A percentile compares a stretch with the other conserved stretches of the same genome.
Conservation (phyloP, 2,329 filamentous ascomycete genomes). For the Aspergillus sp. region DNA sequence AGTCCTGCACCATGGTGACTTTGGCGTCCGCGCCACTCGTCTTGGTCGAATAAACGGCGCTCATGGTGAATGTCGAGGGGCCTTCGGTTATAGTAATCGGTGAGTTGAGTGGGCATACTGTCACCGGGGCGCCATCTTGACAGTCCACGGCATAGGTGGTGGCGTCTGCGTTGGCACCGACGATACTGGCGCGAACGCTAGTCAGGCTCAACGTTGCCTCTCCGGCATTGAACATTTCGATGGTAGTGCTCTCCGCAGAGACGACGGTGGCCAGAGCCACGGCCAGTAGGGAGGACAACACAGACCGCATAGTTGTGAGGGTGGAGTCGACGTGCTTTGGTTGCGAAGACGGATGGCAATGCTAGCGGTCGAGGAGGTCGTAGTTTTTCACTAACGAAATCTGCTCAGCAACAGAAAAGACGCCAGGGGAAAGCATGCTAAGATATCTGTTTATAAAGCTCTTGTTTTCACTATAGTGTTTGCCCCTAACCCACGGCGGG, state of each 20-base stretch:
- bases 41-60: conserved; percentile 10
- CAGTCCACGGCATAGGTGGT: conserved; percentile 21
- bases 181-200: conserved; percentile 14
- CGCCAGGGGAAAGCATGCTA: background rate
- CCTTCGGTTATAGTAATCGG: conserved; percentile 20
- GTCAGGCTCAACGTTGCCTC: conserved; percentile 2
- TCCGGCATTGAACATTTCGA: conserved; percentile 15
- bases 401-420: background rate
- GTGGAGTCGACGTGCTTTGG: background rate
- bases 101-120: conserved; percentile 8
- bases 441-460: background rate
- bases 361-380: background rate
- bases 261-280: conserved; percentile 1
- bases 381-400: background rate
- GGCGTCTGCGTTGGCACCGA: conserved; percentile 15
- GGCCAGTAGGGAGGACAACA: background rate
- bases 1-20: conserved; percentile 11
- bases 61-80: conserved; percentile 18
- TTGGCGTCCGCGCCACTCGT: conserved; percentile 3
- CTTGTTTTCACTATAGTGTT: background rate
- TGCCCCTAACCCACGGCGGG: background rate
- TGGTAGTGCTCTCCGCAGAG: conserved; percentile 8
- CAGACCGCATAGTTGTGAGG: background rate
- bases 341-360: background rate
- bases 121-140: background rate